Base-by-base conservation (phyloP, 495 filamentous ascomycete genomes). In the Tetracladium setigerum region DNA sequence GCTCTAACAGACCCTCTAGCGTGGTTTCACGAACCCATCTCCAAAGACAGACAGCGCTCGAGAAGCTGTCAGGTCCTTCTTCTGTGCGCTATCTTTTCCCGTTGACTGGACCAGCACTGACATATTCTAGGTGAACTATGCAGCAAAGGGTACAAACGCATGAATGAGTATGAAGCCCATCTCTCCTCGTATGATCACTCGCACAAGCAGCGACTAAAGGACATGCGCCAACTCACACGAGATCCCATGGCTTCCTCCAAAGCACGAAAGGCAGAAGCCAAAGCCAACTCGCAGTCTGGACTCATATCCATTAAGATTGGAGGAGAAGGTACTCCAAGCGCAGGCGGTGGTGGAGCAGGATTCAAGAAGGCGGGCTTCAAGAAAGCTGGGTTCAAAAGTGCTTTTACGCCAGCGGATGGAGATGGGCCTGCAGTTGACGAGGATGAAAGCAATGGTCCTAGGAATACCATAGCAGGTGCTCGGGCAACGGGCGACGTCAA, bases 41-140 rank as follows among this genome's bases (percentile, higher is more conserved):
- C 30, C 73, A 71, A 42, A 90, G 67, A 95, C 91, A 3, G 83
- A 89, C 51, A 87, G 84, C 31, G 91, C 91, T 1, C 82, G 87
- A 31, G 87, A 89, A 57, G 91, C 91, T 5, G 72, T 84, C n/a
- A 86, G 85, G 54, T 79, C 87, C 22, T 95, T 98, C 69, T 89
- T 86, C 66, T 98, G 84, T 76, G 65, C 30, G 57, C 34, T 11
- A 9, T 16, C 38, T 19, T 35, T 9, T 38, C 15, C 14, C 14
- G 34, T 38, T 3, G 8, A n/a, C 3, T 16, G 34, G 5, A 11
- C 40, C 22, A 16, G 9, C 36, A 30, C 41, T 50, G 13, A 41
- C 39, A 32, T 34, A 14, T 15, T 15, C 16, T 30, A 70, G 68
- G 68, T 68, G 72, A 82, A 35, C 67, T 86, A 46, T 86, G 82